Conservation (phyloP, 1,284 basidiomycete genomes). For the Bjerkandera adusta region DNA sequence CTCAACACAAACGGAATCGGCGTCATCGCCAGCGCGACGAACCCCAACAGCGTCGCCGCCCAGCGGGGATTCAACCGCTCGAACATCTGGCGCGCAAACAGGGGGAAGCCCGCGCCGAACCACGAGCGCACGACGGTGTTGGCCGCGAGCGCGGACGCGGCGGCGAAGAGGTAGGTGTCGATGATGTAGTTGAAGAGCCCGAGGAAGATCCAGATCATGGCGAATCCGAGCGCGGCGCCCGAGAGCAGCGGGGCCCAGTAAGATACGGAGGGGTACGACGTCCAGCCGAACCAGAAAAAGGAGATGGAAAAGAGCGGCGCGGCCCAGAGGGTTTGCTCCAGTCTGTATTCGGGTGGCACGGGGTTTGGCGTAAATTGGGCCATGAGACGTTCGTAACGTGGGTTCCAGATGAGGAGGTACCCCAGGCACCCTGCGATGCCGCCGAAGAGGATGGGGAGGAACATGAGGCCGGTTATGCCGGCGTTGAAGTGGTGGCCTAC, state of each 20-base stretch:
- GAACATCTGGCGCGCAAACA: conserved; percentile 37
- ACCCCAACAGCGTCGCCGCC: conserved; percentile 34
- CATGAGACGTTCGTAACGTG: conserved; percentile 28
- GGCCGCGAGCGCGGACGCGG: conserved; percentile 37
- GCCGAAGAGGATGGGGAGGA: conserved; percentile 45
- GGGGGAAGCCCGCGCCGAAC: conserved; percentile 37
- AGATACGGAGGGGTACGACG: conserved; percentile 30
- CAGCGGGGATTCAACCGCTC: conserved; percentile 30
- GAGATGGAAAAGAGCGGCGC: conserved; percentile 40
- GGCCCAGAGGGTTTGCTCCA: conserved; percentile 39
- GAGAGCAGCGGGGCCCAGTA: conserved; percentile 32
- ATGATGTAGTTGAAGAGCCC: conserved; percentile 37
- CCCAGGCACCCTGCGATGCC: conserved; percentile 21
- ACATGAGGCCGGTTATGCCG: conserved; percentile 41
- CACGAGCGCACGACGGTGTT: conserved; percentile 35
- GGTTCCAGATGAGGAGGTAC: conserved; percentile 31
- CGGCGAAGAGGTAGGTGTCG: conserved; percentile 37
- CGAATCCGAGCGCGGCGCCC: conserved; percentile 26
- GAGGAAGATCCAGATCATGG: conserved; percentile 31
- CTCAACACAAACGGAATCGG: conserved; percentile 36
- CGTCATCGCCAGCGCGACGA: conserved; percentile 27
- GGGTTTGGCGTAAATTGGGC: conserved; percentile 34
- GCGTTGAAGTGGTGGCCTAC: conserved; percentile 35
- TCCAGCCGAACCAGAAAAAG: conserved; percentile 48
- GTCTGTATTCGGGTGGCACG: conserved; percentile 45